Base-by-base conservation (phyloP, 1,284 basidiomycete genomes). In the Meira miltonrushii region DNA sequence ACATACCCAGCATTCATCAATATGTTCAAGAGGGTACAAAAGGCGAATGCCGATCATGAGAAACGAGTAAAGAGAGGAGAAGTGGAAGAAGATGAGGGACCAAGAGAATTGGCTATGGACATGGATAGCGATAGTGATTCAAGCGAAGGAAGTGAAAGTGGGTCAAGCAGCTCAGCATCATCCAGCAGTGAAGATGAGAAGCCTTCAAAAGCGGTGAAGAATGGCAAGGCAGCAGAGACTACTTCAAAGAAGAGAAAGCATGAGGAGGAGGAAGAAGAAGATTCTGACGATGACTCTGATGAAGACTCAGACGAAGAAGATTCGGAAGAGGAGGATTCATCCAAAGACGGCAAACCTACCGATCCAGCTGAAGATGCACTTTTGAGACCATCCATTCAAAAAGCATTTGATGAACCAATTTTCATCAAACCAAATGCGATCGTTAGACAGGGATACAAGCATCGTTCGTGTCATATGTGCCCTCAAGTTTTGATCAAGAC, bases 1-100 rank as follows among this genome's bases (percentile, higher is more conserved):
- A 10, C 9, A 10, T 33, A 33, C 19, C 12, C 48, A 15, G 13
- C 48, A 17, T 17, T 52, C 13, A 9, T 17, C 50, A 53, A 28
- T 5, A 39, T 53, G 51, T 53, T 53, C 15, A 39, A 43, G 21
- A n/a, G 51, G 7, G 25, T 43, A 37, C 51, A 48, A 25, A 53
- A 39, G 51, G 12, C 13, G 2, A 53, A 15, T n/a, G 17, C 19
- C 21, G 13, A 19, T 2, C 51, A 25, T 13, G 51, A 39, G 5
- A 53, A 39, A 21, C 17, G 21, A 13, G 2, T 13, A 7, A 39
- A 39, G 51, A 39, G 17, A 19, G 51, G 40, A 13, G 17, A 46
- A 41, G 25, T 46, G 8, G 19, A 25, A n/a, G 38, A 43, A 13
- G 51, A 39, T 43, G 7, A 53, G 12, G 37, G 51, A 17, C 51